Percentiles rank a stretch among this genome's conserved stretches.
These are phyloP conservation scores for Hypsizygus ulmarius DNA, from an alignment of 1,284 basidiomycete species.

Conservation along the genomic window DNA sequence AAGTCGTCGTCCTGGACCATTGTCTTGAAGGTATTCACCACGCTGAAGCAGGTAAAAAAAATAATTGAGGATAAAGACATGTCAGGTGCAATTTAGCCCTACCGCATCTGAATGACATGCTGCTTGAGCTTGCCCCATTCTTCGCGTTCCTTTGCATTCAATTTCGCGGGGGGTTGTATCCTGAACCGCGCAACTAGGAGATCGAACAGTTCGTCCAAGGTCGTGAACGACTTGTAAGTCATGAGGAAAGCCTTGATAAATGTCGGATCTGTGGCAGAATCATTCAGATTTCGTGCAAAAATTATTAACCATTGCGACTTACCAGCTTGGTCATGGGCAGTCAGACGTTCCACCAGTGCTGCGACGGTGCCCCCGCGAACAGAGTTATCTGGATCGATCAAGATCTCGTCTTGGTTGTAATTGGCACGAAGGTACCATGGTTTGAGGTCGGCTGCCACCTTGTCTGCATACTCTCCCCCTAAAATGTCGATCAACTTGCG, in stretches of 20 bases:
- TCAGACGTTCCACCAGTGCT: conserved; percentile 86
- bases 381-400: conserved; percentile 79
- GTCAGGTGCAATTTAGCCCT: conserved; percentile 24
- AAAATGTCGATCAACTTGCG: conserved; percentile 75
- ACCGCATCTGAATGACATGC: conserved; percentile 86
- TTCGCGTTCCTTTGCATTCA: conserved; percentile 64
- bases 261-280: conserved; percentile 54
- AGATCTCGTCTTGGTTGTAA: conserved; percentile 77
- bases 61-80: conserved; percentile 3
- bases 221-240: conserved; percentile 96
- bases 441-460: conserved; percentile 52
- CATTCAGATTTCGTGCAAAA: neutral
- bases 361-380: conserved; percentile 87
- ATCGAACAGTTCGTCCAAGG: conserved; percentile 81
- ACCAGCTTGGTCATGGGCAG: conserved; percentile 86
- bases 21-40: conserved; percentile 80
- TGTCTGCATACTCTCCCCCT: conserved; percentile 63
- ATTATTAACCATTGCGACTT: conserved; percentile 22
- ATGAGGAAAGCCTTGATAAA: conserved; percentile 94
- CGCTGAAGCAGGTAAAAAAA: conserved; percentile 41
- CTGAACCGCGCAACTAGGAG: conserved; percentile 85
- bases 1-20: conserved; percentile 81
- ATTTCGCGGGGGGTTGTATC: conserved; percentile 71
- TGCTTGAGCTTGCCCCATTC: conserved; percentile 92
- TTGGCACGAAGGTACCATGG: conserved; percentile 88